phyloP scores from a whole-genome alignment of 441 rosid species.

The Sinapis alba region DNA sequence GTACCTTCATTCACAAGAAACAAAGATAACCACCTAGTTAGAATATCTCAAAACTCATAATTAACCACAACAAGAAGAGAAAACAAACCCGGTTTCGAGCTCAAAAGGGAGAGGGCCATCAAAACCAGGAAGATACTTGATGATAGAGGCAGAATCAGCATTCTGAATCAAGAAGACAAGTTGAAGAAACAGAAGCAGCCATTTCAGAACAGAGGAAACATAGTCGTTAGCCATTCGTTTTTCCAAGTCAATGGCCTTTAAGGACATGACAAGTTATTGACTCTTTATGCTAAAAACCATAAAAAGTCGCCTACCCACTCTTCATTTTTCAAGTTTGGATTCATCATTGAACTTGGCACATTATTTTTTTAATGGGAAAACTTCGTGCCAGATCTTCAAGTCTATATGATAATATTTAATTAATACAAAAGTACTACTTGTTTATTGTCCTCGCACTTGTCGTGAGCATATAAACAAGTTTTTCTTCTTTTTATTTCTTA shows the following conservation, averaged over 20 bases:
- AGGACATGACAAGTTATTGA: neutral
- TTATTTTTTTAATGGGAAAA: neutral
- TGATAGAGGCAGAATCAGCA: neutral
- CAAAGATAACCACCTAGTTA: neutral
- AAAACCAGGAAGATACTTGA: conserved; percentile 65
- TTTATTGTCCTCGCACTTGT: neutral
- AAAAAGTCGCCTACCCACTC: neutral
- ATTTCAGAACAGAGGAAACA: neutral
- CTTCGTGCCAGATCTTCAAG: neutral
- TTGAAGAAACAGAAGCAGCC: neutral
- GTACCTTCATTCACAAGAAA: conserved; percentile 38
- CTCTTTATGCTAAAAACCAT: neutral
- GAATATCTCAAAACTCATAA: neutral
- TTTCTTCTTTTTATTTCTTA: neutral
- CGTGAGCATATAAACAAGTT: neutral
- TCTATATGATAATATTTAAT: neutral
- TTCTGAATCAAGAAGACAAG: neutral
- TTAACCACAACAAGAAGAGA: neutral
- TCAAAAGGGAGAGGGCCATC: conserved; percentile 67
- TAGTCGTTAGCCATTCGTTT: neutral
- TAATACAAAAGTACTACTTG: neutral
- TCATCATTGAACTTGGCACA: neutral
- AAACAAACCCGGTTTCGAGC: conserved; percentile 56
- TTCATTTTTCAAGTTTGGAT: neutral
- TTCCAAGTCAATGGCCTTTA: neutral